Evolutionary conservation across 345 rosid species (phyloP).

Genomic region (Theobroma cacao): DNA sequence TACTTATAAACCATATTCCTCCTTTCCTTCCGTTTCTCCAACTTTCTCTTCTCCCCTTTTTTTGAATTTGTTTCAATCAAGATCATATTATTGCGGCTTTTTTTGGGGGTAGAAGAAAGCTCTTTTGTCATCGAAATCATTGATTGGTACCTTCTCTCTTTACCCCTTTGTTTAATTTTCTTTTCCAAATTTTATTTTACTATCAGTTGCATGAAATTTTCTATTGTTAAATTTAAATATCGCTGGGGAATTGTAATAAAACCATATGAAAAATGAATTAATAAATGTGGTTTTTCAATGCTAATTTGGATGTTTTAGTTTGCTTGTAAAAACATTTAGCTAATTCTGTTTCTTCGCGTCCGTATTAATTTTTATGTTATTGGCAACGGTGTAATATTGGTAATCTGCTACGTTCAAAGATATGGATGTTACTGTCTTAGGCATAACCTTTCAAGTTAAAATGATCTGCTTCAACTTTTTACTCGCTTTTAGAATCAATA

Average conservation of each 20-base stretch:
- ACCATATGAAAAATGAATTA: no score
- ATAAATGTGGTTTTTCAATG: neutral
- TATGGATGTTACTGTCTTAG: neutral
- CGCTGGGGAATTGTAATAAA: no score
- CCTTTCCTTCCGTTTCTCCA: neutral
- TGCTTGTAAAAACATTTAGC: neutral
- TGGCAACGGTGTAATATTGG: neutral
- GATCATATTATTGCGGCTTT: no score
- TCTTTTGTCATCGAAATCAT: neutral
- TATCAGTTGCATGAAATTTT: neutral
- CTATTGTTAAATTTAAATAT: neutral
- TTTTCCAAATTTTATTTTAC: neutral
- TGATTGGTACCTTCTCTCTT: conserved; percentile 1
- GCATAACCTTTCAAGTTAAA: neutral
- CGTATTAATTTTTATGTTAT: neutral
- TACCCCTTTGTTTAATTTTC: no score
- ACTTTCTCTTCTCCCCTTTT: neutral
- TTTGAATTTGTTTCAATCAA: neutral
- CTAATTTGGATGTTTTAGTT: neutral
- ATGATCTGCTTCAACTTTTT: neutral
- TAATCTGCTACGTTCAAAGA: neutral
- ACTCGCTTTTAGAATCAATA: neutral
- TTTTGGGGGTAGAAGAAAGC: neutral
- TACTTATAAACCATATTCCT: neutral
- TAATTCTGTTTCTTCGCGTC: neutral